These are phyloP conservation scores for Paraconiothyrium sp. DNA, from an alignment of 2,329 filamentous ascomycete species.

Conservation along the genomic window DNA sequence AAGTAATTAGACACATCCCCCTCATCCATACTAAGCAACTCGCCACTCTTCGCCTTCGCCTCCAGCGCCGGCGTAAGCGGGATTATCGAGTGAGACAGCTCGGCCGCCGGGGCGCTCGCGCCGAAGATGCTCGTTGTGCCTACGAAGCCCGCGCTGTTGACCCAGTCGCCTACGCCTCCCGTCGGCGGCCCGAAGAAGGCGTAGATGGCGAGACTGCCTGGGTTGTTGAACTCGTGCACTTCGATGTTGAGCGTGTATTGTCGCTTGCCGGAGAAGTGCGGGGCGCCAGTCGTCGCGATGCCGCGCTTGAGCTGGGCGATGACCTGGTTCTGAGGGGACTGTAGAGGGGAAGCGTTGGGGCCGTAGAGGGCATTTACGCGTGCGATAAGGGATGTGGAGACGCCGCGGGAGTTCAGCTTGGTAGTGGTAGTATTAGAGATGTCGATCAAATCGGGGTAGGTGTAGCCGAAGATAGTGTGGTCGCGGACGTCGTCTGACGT, in stretches of 20 bases:
- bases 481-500: conserved; percentile 70
- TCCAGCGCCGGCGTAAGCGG: conserved; percentile 57
- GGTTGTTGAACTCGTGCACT: conserved; percentile 68
- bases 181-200: conserved; percentile 66
- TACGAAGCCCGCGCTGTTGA: conserved; percentile 63
- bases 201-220: conserved; percentile 71
- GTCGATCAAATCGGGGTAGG: conserved; percentile 71
- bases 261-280: conserved; percentile 20
- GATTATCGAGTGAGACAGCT: conserved; percentile 30
- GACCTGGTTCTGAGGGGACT: not conserved
- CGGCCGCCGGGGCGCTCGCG: conserved; percentile 16
- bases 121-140: conserved; percentile 66
- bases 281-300: conserved; percentile 30
- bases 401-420: conserved; percentile 63
- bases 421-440: conserved; percentile 70
- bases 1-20: conserved; percentile 33
- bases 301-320: conserved; percentile 47
- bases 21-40: conserved; percentile 43
- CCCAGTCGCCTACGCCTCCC: conserved; percentile 59
- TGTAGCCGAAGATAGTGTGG: conserved; percentile 74
- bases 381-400: conserved; percentile 53
- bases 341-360: conserved; percentile 36
- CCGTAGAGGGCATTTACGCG: conserved; percentile 71
- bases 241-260: conserved; percentile 76
- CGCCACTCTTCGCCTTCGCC: conserved; percentile 40